Evolutionary conservation across 129 eudicot species (phyloP), one percentile per base, ranked within the genome.

Genomic region (Lonicera japonica): DNA sequence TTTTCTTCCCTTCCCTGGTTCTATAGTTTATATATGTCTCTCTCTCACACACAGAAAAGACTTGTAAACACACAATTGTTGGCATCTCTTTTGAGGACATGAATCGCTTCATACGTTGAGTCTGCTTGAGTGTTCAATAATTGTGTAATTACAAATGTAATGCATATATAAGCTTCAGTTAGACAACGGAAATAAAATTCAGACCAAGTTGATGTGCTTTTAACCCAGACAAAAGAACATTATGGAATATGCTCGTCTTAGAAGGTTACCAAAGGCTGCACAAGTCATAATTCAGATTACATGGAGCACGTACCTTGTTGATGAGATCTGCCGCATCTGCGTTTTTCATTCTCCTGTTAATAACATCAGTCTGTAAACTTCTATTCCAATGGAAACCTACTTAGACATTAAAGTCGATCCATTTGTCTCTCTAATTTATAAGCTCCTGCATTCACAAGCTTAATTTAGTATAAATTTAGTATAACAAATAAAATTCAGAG

Each of bases 261-360:
- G 8, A 43, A 10, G 50, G 14, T 43, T 10, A 3, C 50, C 50
- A 43, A 43, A 43, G 50, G 50, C 50, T 43, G 50, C 50, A 43
- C 16, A 43, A 10, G 50, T 43, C 50, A 43, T 43, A 3, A 43
- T 10, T 43, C 50, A 14, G 8, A 43, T 43, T 43, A 17, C 48
- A 38, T 18, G 24, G 7, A n/a, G n/a, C n/a, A n/a, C 60, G 18
- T 68, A 68, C 73, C 73, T 68, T 61, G 38, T 20, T 19, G 47
- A 69, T 5, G 48, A 48, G 38, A 36, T 34, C 58, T 51, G 20
- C n/a, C n/a, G n/a, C n/a, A n/a, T n/a, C n/a, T n/a, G n/a, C 17
- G 36, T 22, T 60, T 16, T 24, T 38, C 58, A 24, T 58, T 58
- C 34, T 13, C 38, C 50, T 46, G 50, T 58, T 24, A 20, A 29